Conservation (phyloP, 768 basidiomycete genomes). For the Austroboletus eburneus region DNA sequence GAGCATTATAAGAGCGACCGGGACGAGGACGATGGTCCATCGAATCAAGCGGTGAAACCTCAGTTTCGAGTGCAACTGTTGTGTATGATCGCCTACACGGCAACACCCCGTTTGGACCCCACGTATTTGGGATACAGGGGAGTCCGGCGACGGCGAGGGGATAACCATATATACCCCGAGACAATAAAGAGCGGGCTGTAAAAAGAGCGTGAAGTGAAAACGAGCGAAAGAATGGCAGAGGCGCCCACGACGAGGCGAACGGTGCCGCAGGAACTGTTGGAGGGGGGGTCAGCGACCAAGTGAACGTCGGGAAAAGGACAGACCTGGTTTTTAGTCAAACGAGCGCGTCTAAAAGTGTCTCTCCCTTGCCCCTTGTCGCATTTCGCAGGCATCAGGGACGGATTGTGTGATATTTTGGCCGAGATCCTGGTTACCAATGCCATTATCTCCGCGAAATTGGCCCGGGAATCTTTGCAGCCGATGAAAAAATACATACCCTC, state of each 20-base stretch:
- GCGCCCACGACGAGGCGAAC: no score
- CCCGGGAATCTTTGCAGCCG: conserved; percentile 4
- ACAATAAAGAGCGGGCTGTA: conserved; percentile 22
- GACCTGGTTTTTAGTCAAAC: conserved; percentile 10
- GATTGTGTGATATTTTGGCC: neutral
- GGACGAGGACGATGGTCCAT: conserved; percentile 54
- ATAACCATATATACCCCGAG: conserved; percentile 34
- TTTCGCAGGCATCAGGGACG: neutral
- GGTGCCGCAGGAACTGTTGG: no score
- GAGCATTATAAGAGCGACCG: conserved; percentile 51
- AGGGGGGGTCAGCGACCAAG: conserved; percentile 7
- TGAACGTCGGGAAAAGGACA: neutral
- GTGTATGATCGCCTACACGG: conserved; percentile 5
- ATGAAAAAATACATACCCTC: conserved; percentile 1
- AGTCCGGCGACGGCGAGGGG: conserved; percentile 40
- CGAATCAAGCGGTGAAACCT: conserved; percentile 35
- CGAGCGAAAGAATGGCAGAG: conserved; percentile 2
- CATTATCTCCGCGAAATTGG: conserved; percentile 27
- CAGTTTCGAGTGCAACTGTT: conserved; percentile 26
- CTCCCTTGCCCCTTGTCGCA: neutral
- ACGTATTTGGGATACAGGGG: conserved; percentile 12
- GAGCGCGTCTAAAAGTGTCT: conserved; percentile 2
- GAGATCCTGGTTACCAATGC: neutral
- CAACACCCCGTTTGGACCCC: conserved; percentile 2
- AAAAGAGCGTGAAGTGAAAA: conserved; percentile 27